Conservation (phyloP, 345 rosid species). For the Cardamine resedifolia region DNA sequence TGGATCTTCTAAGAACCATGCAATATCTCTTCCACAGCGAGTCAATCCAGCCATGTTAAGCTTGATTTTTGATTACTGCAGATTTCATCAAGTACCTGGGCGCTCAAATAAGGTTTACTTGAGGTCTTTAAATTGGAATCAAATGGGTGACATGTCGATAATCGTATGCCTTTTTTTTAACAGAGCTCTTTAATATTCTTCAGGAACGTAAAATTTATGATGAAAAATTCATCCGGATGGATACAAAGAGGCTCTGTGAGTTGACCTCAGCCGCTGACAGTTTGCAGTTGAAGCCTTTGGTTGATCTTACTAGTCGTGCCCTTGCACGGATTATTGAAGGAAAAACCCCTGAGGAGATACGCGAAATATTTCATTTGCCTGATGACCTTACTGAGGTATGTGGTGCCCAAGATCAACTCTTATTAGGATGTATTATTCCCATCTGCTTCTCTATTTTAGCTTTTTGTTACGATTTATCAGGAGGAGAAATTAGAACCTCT, state of each 20-base stretch:
- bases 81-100: slow-evolving; percentile 89
- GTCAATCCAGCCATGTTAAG: slow-evolving; percentile 83
- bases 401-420: slow-evolving; percentile 34
- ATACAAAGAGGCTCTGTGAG: slow-evolving; percentile 86
- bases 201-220: slow-evolving; percentile 87
- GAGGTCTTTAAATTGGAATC: slow-evolving; percentile 10
- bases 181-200: slow-evolving; percentile 17
- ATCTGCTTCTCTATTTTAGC: slow-evolving; percentile 10
- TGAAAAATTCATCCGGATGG: slow-evolving; percentile 90
- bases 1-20: slow-evolving; percentile 82
- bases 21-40: slow-evolving; percentile 84
- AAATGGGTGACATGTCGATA: slow-evolving; percentile 7
- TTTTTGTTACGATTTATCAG: slow-evolving; percentile 39
- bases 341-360: slow-evolving; percentile 87
- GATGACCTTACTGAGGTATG: slow-evolving; percentile 97
- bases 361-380: slow-evolving; percentile 92
- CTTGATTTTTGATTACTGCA: slow-evolving; percentile 80
- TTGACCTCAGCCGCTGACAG: slow-evolving; percentile 97
- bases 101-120: slow-evolving; percentile 74
- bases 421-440: slow-evolving; percentile 1
- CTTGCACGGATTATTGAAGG: slow-evolving; percentile 95
- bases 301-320: slow-evolving; percentile 94
- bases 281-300: slow-evolving; percentile 87
- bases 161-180: background rate
- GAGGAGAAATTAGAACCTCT: slow-evolving; percentile 96